Base-by-base conservation (phyloP, 2,329 filamentous ascomycete genomes). In the Plenodomus lindquistii region DNA sequence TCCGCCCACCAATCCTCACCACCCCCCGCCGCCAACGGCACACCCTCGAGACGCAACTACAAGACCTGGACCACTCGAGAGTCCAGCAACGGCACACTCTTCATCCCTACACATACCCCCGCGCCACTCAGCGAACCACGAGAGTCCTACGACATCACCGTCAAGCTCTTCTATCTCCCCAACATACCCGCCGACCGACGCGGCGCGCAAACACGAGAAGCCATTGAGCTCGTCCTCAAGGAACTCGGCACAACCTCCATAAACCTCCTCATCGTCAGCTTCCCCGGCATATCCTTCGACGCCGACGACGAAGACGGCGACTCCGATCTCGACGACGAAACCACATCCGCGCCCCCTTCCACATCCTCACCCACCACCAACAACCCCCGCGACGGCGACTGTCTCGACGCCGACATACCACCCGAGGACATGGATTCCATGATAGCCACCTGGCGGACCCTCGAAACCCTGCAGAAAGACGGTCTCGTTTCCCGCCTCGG, bases 151-250 rank as follows among this genome's bases (percentile, higher is more conserved):
- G 91, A 97, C 68, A 91, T 97, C 65, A 97, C 93, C 0, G 87
- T 94, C 52, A 99, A 99, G 75, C 76, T 99, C 18, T 99, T 99
- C 78, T 95, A 94, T 73, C 81, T 97, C 21, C 88, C 91, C 2
- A 83, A 82, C 16, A 83, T 89, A 44, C 80, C 86, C 9, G 75
- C 83, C 1, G 79, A 80, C 16, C 76, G 85, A 56, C 84, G 93
- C 50, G 83, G 82, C 58, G 77, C 79, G 45, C 87, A 96, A 67
- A 88, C 89, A 8, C 75, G 81, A 46, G 88, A 95, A 66, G 93
- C 94, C 1, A 79, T 99, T 58, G 78, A 84, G 42, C 75, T 96
- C 9, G 92, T 97, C 9, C 79, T 87, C 57, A 88, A 87, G 69
- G 90, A 96, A 73, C 77, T 99, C 48, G 82, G 86, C 44, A 85